Percentiles rank a stretch among this genome's conserved stretches.
These are phyloP conservation scores for Hyparrhenia diplandra DNA, from an alignment of 176 grass and related monocot species.

Conservation along the genomic window DNA sequence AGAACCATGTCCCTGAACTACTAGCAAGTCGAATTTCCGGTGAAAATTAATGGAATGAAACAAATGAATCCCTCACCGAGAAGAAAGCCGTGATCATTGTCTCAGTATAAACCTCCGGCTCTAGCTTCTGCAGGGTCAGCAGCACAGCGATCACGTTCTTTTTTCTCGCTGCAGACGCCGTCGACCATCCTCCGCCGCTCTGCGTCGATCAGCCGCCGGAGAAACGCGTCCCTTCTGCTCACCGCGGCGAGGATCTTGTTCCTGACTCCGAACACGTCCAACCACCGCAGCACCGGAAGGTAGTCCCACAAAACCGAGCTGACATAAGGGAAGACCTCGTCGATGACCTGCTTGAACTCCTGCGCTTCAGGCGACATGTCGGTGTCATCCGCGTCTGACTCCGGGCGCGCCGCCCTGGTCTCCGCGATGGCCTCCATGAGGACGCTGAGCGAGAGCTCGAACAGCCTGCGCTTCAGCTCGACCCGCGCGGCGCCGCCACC, in stretches of 20 bases:
- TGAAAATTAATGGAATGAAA: neutral
- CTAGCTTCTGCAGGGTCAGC: constrained; percentile 27
- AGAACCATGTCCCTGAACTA: no score
- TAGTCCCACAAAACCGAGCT: no score
- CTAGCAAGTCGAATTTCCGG: no score
- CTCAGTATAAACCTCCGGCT: constrained; percentile 49
- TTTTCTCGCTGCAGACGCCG: neutral
- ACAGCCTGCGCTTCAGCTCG: constrained; percentile 42
- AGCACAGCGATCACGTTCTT: constrained; percentile 48
- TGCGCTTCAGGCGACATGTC: constrained; percentile 19
- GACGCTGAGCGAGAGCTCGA: constrained; percentile 30
- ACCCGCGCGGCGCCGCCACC: neutral
- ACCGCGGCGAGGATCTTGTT: constrained; percentile 24
- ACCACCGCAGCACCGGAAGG: constrained; percentile 23
- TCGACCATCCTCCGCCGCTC: constrained; percentile 8
- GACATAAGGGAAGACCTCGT: constrained; percentile 2
- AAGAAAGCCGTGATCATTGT: constrained; percentile 37
- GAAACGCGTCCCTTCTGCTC: constrained; percentile 27
- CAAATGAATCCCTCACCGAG: constrained; percentile 15
- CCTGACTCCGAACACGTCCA: constrained; percentile 34
- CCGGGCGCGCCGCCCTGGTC: constrained; percentile 1
- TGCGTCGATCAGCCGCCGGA: constrained; percentile 42
- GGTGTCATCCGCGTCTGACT: neutral
- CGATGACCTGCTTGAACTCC: constrained; percentile 29
- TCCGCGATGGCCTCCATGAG: constrained; percentile 41